Percentiles rank a stretch among this genome's conserved stretches.
Evolutionary conservation across 2,329 filamentous ascomycete genomes (phyloP).

Genomic region (Apiospora phragmitis): DNA sequence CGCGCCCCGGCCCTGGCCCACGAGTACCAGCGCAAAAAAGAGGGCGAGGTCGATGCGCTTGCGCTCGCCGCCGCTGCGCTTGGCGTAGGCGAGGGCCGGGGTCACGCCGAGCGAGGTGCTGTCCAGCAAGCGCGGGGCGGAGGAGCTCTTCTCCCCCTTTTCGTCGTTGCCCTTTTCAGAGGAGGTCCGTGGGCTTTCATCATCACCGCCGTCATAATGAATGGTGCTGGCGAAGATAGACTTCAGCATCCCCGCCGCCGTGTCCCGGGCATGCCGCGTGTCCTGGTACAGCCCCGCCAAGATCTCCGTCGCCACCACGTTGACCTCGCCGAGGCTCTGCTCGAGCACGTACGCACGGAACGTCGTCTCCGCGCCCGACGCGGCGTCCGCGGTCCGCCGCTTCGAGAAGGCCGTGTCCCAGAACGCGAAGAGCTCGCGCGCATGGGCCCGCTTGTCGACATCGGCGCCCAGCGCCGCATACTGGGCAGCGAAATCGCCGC

Average conservation of each 20-base stretch:
- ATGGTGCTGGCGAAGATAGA: not conserved
- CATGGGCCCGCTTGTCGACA: not conserved
- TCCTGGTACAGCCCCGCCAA: slow-evolving; percentile 31
- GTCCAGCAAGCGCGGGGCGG: slow-evolving; percentile 19
- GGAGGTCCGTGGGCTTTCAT: too few relatives aligned
- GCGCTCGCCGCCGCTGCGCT: slow-evolving; percentile 36
- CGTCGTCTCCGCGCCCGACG: slow-evolving; percentile 13
- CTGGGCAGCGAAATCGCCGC: not conserved
- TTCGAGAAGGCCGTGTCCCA: slow-evolving; percentile 27
- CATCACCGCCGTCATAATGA: too few relatives aligned
- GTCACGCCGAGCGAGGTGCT: slow-evolving; percentile 22
- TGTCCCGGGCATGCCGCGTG: slow-evolving; percentile 16
- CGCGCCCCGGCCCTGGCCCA: slow-evolving; percentile 26
- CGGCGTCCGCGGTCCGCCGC: slow-evolving; percentile 18
- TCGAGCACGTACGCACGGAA: slow-evolving; percentile 29
- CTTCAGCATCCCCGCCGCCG: slow-evolving; percentile 3
- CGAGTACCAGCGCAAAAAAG: slow-evolving; percentile 33
- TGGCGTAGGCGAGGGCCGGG: slow-evolving; percentile 28
- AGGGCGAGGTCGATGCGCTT: slow-evolving; percentile 36
- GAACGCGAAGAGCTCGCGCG: slow-evolving; percentile 26
- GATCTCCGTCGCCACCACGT: slow-evolving; percentile 27
- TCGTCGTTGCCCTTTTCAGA: not conserved
- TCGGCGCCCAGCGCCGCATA: not conserved
- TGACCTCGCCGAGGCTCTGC: slow-evolving; percentile 30
- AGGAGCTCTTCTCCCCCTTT: not conserved